A percentile compares a stretch with the other conserved stretches of the same genome.
Evolutionary conservation across 306 rosid species (phyloP).

Genomic region (Amphicarpaea edgeworthii): DNA sequence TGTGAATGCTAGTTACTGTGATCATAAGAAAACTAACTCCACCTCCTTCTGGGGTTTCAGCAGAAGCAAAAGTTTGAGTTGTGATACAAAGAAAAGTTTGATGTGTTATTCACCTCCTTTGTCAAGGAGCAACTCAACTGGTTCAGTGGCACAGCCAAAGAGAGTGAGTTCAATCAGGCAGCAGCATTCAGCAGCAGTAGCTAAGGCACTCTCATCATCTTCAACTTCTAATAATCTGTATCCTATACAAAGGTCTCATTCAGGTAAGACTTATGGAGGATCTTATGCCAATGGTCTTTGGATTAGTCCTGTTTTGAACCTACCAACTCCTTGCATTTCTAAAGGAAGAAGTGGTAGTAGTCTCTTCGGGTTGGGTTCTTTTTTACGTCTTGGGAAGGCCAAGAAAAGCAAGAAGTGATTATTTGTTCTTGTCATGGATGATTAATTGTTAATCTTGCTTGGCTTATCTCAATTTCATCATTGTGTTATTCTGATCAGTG

Average conservation of each 20-base stretch:
- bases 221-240: conserved; percentile 46
- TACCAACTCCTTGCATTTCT: conserved; percentile 76
- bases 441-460: background rate
- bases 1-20: too few species aligned
- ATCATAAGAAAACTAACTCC: conserved; percentile 53
- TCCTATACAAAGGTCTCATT: conserved; percentile 56
- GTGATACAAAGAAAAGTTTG: conserved; percentile 59
- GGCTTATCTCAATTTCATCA: conserved; percentile 9
- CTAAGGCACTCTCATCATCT: conserved; percentile 48
- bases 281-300: conserved; percentile 57
- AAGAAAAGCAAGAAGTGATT: conserved; percentile 65
- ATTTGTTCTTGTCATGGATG: conserved; percentile 35
- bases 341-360: conserved; percentile 65
- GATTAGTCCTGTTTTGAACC: conserved; percentile 72
- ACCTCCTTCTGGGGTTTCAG: conserved; percentile 78
- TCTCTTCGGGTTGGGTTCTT: conserved; percentile 70
- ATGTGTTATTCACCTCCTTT: conserved; percentile 61
- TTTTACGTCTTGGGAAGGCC: conserved; percentile 64
- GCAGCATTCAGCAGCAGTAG: conserved; percentile 48
- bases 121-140: conserved; percentile 77
- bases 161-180: conserved; percentile 51
- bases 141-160: conserved; percentile 63
- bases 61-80: conserved; percentile 79
- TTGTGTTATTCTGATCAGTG: conserved; percentile 9
- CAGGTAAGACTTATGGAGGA: conserved; percentile 65